Evolutionary conservation across 1,139 yeast species (phyloP).

Genomic region (Yamadazyma epiphylla): DNA sequence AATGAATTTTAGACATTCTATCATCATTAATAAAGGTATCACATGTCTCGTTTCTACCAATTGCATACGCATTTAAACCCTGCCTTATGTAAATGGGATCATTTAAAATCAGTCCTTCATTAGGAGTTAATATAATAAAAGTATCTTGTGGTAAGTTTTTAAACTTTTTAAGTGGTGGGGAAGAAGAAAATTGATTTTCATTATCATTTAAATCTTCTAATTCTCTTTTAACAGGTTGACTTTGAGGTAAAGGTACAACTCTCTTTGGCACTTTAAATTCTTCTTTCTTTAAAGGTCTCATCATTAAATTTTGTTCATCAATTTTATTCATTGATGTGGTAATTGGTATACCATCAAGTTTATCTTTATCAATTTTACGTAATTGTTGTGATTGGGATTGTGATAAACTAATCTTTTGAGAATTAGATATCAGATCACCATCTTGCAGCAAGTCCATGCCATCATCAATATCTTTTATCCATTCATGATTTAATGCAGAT

Average conservation of each 20-base stretch:
- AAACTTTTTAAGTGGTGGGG: conserved; percentile 4
- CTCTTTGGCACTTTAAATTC: conserved; percentile 44
- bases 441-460: conserved; percentile 15
- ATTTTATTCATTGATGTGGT: conserved; percentile 39
- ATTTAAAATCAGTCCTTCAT: conserved; percentile 23
- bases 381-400: conserved; percentile 69
- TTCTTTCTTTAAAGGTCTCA: conserved; percentile 37
- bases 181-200: background rate
- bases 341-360: conserved; percentile 36
- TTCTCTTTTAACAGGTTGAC: conserved; percentile 24
- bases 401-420: conserved; percentile 52
- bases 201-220: background rate
- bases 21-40: conserved; percentile 62
- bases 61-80: conserved; percentile 57
- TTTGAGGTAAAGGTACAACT: conserved; percentile 41
- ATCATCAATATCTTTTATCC: conserved; percentile 41
- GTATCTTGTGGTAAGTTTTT: conserved; percentile 20
- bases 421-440: conserved; percentile 7
- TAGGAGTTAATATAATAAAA: conserved; percentile 30
- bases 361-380: conserved; percentile 36
- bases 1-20: conserved; percentile 80
- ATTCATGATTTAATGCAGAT: conserved; percentile 68
- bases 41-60: conserved; percentile 63
- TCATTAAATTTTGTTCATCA: conserved; percentile 40
- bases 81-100: conserved; percentile 55